Evolutionary conservation across 2,329 filamentous ascomycete genomes (phyloP), one percentile per base, ranked within the genome.

Genomic region (Cladosporium phlei): DNA sequence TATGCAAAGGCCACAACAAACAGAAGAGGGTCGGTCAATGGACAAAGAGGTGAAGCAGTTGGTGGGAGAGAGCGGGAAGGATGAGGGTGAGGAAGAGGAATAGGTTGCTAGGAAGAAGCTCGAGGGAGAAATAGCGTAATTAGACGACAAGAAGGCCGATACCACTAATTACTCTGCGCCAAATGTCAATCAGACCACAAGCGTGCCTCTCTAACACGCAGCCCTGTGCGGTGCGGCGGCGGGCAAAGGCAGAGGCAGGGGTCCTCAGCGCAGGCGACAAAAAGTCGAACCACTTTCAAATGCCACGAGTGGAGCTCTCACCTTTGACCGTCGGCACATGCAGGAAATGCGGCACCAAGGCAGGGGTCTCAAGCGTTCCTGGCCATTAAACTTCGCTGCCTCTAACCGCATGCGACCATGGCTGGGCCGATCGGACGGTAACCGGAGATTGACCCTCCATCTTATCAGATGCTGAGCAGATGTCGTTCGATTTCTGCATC

Each of bases 381-480:
- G 28, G 20, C 9, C 39, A 25, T 24, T 28, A 22, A 28, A 20
- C 39, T 24, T 43, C 39, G 39, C 29, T 43, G 39, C 39, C 20
- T 17, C 14, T 43, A 33, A 25, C 39, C 20, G 8, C 19, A 9
- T 33, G n/a, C 12, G n/a, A 8, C 8, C 4, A 12, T 43, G 25
- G 27, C 29, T 8, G 12, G 8, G 19, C 19, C 12, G 27, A 43
- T 16, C 39, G 29, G 29, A 34, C 2, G 4, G 1, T 2, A 29
- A 17, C 28, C 39, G 39, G 39, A 43, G 39, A 43, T 43, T 43
- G 39, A 16, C 0, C 34, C 16, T 12, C 7, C 25, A 34, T 43
- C 39, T 43, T 43, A 43, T 43, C 39, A 33, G 39, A 43, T 42
- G 25, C n/a, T n/a, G n/a, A n/a, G n/a, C n/a, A n/a, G n/a, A n/a